Evolutionary conservation across 805 yeast genomes (phyloP), one percentile per base, ranked within the genome.

Genomic region (Starmerella sp.): DNA sequence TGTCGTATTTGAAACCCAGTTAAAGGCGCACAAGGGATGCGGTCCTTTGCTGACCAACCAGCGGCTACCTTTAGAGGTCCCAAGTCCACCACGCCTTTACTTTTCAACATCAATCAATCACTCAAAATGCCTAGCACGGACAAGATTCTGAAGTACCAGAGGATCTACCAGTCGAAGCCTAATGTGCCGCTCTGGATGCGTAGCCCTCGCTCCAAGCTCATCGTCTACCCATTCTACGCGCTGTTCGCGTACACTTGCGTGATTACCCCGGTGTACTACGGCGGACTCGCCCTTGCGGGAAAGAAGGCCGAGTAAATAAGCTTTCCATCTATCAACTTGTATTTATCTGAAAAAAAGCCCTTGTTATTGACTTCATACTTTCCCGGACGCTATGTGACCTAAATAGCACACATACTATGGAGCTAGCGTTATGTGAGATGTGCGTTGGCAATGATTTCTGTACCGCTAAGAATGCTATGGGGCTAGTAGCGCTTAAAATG

Each of bases 221-320:
- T 82, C 68, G 77, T 86, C 62, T 82, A 81, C 73, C 95, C 95
- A 67, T 86, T 81, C 78, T 83, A 77, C 75, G 86, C 86, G 59
- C 75, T 82, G 58, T 82, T 86, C 71, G 73, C 86, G 54, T 76
- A 83, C 58, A 75, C 86, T 60, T 67, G 69, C 60, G 79, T 86
- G 51, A 76, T 75, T 57, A 77, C 79, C 57, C 84, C 93, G 58
- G 74, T 83, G 63, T 79, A 72, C 75, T 84, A 81, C 79, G 68
- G 79, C 54, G 86, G 81, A 64, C 81, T 89, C 75, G 93, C 93
- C 63, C 66, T 78, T 60, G 67, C 73, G 43, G 90, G 89, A 69
- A 75, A 83, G 69, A 83, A 84, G 75, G 61, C 61, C 61, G 64
- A 62, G 55, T 59, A 59, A 56, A 36, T 15, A 6, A 6, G 31